A percentile compares a stretch with the other conserved stretches of the same genome.
phyloP scores from a whole-genome alignment of 345 rosid genomes.

The Atalantia buxifolia region DNA sequence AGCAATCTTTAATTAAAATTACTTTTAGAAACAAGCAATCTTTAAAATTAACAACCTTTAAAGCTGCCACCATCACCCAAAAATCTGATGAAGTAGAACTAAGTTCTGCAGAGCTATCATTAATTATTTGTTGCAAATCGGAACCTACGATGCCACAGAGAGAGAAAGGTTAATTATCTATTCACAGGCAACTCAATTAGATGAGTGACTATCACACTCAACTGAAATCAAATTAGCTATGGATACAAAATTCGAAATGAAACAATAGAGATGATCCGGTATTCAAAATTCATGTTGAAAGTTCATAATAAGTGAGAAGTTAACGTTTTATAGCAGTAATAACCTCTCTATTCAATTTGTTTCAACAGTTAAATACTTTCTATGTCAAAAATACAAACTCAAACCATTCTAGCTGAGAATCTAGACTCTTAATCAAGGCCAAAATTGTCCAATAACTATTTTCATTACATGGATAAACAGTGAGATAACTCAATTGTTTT shows the following conservation, averaged over 20 bases:
- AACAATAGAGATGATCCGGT: background rate
- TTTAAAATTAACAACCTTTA: conserved; percentile 62
- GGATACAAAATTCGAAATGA: background rate
- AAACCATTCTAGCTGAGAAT: background rate
- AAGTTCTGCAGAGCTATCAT: conserved; percentile 65
- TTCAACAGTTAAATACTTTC: background rate
- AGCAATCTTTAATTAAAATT: background rate
- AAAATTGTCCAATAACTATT: background rate
- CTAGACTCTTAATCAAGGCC: background rate
- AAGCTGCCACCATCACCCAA: conserved; percentile 98
- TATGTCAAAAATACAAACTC: background rate
- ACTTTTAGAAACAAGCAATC: conserved; percentile 1
- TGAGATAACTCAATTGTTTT: background rate
- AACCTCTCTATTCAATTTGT: background rate
- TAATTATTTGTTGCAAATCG: conserved; percentile 54
- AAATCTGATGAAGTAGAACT: conserved; percentile 70
- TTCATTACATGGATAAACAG: background rate
- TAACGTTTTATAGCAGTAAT: background rate
- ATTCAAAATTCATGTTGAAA: background rate
- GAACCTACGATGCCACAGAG: conserved; percentile 39
- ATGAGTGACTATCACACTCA: background rate
- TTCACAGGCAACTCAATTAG: background rate
- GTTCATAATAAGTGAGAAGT: background rate
- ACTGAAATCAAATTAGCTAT: background rate
- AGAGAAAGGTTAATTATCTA: background rate